phyloP scores from a whole-genome alignment of 192 early-diverging fungal species.

The Cetraspora pellucida region DNA sequence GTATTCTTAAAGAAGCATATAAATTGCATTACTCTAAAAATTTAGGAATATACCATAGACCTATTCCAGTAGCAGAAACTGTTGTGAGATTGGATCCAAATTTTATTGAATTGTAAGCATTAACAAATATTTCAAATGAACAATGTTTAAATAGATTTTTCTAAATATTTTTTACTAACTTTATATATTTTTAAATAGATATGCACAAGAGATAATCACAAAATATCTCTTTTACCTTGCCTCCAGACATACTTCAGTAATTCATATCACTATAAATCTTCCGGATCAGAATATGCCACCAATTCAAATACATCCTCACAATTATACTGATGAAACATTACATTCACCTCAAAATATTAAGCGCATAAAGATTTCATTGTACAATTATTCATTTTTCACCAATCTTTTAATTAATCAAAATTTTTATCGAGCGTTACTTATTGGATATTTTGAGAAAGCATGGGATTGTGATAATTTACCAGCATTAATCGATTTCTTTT shows the following conservation, averaged over 20 bases:
- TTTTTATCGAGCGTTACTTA: constrained; percentile 27
- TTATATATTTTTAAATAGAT: not conserved
- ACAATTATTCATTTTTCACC: constrained; percentile 35
- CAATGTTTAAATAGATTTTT: not conserved
- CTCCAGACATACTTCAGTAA: no score
- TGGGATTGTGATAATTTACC: constrained; percentile 31
- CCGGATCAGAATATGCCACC: no score
- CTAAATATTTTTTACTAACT: not conserved
- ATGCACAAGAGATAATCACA: constrained; percentile 27
- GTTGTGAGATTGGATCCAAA: constrained; percentile 32
- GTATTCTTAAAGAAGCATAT: constrained; percentile 57
- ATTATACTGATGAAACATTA: no score
- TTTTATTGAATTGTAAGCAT: constrained; percentile 24
- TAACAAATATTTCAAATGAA: not conserved
- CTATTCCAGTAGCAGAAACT: constrained; percentile 36
- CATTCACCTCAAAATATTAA: no score
- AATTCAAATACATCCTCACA: no score
- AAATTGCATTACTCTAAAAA: constrained; percentile 48
- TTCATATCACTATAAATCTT: no score
- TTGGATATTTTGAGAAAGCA: constrained; percentile 33
- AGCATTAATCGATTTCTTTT: constrained; percentile 3
- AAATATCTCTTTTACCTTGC: constrained; percentile 21
- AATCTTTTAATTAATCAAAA: constrained; percentile 32
- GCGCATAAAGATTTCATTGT: no score
- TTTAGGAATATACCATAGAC: constrained; percentile 54